Conservation (phyloP, 768 basidiomycete species). For the Serendipita indica region DNA sequence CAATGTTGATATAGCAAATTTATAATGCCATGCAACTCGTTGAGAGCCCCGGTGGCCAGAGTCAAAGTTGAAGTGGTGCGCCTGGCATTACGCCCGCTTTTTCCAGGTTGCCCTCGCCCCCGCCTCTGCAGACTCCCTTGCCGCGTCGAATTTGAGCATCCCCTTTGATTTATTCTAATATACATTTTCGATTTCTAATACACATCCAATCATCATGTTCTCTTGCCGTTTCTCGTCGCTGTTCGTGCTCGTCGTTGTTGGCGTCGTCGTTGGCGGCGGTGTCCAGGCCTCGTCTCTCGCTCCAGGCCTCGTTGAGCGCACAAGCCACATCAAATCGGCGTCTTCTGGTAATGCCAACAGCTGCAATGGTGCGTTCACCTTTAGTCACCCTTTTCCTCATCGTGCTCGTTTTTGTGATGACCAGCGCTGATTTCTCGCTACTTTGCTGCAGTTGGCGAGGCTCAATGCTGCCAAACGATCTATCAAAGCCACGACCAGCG, state of each 20-base stretch:
- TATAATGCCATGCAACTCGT: no score
- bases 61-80: no score
- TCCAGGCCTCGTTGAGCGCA: neutral
- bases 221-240: neutral
- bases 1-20: no score
- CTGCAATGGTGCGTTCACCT: neutral
- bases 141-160: no score
- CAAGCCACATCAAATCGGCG: neutral
- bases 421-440: neutral
- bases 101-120: no score
- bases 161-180: no score
- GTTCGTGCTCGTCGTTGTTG: neutral
- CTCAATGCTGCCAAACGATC: constrained; percentile 4
- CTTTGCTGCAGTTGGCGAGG: constrained; percentile 1
- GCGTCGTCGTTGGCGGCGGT: neutral
- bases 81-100: no score
- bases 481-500: neutral
- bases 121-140: no score
- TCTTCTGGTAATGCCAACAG: neutral
- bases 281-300: neutral
- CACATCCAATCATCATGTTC: neutral
- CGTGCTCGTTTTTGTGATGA: neutral
- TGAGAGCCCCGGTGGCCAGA: no score
- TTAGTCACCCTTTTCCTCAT: neutral
- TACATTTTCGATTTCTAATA: neutral